Evolutionary conservation across 179 eudicot species (phyloP), one percentile per base, ranked within the genome.

Genomic region (Silene coronaria): DNA sequence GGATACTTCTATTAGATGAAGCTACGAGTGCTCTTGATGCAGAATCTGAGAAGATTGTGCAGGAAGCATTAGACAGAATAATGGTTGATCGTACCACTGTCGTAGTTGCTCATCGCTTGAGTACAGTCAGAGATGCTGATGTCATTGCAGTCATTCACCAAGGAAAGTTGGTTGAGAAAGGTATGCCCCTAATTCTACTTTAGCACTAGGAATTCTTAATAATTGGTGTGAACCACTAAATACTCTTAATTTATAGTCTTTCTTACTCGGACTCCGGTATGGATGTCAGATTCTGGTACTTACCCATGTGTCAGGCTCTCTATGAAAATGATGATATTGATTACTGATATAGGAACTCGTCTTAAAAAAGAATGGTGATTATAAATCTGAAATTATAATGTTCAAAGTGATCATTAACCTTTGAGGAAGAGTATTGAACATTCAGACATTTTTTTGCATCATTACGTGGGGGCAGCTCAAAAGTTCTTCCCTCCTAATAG

Each of bases 1-100:
- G 87, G 48, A 87, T 91, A 67, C 79, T 91, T 16, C 90, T 89
- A 65, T 75, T 91, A 64, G 93, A 91, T 71, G 96, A 91, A 83
- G 96, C 96, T 24, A 91, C 96, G 16, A 89, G 96, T 85, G 96
- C 96, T 2, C 90, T 91, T 14, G 96, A 91, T 80, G 89, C 90
- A 55, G 93, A 86, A 78, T 91, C 93, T 10, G 93, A 91, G 84
- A 86, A 86, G 75, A 38, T 89, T 27, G 91, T 91, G 26, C 96
- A 91, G 65, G 96, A 91, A 76, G 96, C 91, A n/a, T 75, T 91
- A 22, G 93, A 91, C 74, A 86, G 86, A 75, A 78, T 91, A 34
- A 91, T 87, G 96, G 84, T 86, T 46, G 86, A 86, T 55, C 78
- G 90, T 72, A 89, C 96, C 38, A 89, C 93, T 34, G 87, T 86